Percentiles rank a stretch among this genome's conserved stretches.
Conservation (phyloP, 2,329 filamentous ascomycete genomes). For the Clonostachys chloroleuca region DNA sequence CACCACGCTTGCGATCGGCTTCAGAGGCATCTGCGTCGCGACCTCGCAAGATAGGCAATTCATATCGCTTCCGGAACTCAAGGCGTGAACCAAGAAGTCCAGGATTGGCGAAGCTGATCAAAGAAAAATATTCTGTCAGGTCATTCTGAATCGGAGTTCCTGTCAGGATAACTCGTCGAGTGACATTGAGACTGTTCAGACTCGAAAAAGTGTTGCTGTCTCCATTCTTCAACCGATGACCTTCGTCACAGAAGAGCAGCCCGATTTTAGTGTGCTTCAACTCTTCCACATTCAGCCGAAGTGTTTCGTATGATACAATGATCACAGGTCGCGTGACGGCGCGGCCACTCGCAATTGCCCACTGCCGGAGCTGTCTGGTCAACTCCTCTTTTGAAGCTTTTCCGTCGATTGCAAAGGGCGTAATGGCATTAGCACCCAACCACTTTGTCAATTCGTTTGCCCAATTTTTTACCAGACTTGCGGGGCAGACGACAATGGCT, state of each 20-base stretch:
- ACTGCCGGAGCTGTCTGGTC: conserved; percentile 84
- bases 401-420: conserved; percentile 92
- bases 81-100: conserved; percentile 81
- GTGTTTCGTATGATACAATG: conserved; percentile 95
- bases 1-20: conserved; percentile 74
- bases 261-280: conserved; percentile 88
- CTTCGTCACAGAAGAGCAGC: conserved; percentile 91
- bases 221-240: conserved; percentile 92
- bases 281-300: conserved; percentile 86
- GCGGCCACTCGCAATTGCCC: conserved; percentile 89
- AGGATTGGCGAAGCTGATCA: conserved; percentile 95
- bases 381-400: conserved; percentile 95
- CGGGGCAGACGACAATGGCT: conserved; percentile 93
- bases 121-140: conserved; percentile 93
- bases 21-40: conserved; percentile 88
- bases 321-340: conserved; percentile 87
- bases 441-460: conserved; percentile 96
- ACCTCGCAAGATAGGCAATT: conserved; percentile 86
- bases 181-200: conserved; percentile 85
- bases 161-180: conserved; percentile 87
- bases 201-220: conserved; percentile 94
- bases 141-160: conserved; percentile 98
- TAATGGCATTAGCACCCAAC: conserved; percentile 87
- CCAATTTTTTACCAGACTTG: conserved; percentile 96
- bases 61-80: conserved; percentile 92